Base-by-base conservation (phyloP, 352 stramenopile species). In the Pythium sp. region DNA sequence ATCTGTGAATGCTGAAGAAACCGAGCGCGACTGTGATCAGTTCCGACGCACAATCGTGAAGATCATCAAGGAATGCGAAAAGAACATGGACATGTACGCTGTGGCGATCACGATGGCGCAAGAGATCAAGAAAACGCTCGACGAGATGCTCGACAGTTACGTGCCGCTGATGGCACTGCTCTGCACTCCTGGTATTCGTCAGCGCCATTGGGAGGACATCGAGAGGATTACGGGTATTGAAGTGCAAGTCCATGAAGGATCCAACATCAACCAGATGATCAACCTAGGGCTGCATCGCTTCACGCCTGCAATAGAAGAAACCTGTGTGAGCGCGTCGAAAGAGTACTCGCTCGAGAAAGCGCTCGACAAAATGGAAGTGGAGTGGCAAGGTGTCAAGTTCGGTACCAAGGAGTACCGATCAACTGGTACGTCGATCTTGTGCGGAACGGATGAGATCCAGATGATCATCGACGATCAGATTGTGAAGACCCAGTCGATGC, bases 401-500 rank as follows among this genome's bases (percentile, higher is more conserved):
- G 90, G 90, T 36, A 97, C 96, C 11, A 98, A 98, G 70, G 86
- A 93, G 56, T 98, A 98, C 73, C 96, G 96, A 36, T 79, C 96
- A 12, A 97, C 92, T 2, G 93, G 92, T n/a, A 98, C 93, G 8
- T 98, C 81, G 6, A 96, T 98, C 38, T 65, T 96, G 58, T 93
- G 83, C 36, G 84, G 78, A 4, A 92, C 84, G 0, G 90, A 97
- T 64, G 94, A 98, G 59, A 96, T 98, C 70, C 89, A 98, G 64
- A 86, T 95, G 64, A 91, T 98, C 65, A 92, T 98, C 22, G 92
- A 98, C 60, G 94, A 98, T 72, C 94, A 98, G 75, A 97, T 98
- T 51, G 92, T 98, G 28, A 98, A 98, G 77, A 98, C 92, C 0
- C 93, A 98, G 76, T 98, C 94, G 20, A 98, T 98, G 93, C 86